Evolutionary conservation across 2,329 filamentous ascomycete genomes (phyloP).

Genomic region (Xylaria sp.): DNA sequence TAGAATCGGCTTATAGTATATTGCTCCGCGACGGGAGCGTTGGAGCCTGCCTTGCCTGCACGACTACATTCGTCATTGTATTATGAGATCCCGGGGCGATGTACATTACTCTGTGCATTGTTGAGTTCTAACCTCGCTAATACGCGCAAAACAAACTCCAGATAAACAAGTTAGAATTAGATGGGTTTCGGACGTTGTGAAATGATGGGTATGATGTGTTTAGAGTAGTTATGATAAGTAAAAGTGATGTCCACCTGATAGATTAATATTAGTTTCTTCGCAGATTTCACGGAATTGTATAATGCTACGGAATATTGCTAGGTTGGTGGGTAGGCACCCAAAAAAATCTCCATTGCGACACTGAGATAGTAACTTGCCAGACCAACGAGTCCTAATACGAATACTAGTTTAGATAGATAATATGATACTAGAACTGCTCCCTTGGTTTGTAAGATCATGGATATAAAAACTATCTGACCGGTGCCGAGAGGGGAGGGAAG

Average conservation of each 20-base stretch:
- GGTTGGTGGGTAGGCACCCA: neutral
- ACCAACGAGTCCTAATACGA: neutral
- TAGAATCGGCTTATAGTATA: slow-evolving; percentile 25
- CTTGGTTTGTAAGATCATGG: neutral
- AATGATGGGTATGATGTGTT: neutral
- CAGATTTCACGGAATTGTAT: neutral
- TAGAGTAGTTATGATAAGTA: neutral
- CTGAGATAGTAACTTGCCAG: neutral
- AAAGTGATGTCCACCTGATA: neutral
- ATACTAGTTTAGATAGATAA: neutral
- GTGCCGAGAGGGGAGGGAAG: too few relatives aligned
- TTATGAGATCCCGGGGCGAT: neutral
- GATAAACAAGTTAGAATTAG: neutral
- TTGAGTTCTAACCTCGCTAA: neutral
- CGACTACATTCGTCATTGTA: neutral
- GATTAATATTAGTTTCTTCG: neutral
- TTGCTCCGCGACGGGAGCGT: too few relatives aligned
- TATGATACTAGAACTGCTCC: neutral
- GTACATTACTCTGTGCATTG: neutral
- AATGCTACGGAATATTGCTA: neutral
- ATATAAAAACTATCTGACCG: too few relatives aligned
- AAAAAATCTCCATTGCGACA: neutral
- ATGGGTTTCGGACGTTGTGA: neutral
- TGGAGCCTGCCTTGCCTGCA: too few relatives aligned
- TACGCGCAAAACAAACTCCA: neutral